Evolutionary conservation across 78 protist genomes (phyloP).

Genomic region (Dictyostelium intermedium): DNA sequence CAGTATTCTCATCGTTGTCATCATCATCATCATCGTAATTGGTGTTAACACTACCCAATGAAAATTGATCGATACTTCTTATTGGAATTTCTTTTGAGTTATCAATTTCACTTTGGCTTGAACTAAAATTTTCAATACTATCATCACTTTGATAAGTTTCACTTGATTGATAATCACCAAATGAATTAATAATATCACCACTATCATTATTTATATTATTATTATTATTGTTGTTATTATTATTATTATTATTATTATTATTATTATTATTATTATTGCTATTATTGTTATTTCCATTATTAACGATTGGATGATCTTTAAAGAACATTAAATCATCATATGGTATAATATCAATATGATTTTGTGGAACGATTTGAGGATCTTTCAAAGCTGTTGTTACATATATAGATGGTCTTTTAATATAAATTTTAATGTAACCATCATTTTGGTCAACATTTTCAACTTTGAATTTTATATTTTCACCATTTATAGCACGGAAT

Average conservation of each 20-base stretch:
- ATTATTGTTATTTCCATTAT: neutral
- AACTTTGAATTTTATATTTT: neutral
- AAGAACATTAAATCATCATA: neutral
- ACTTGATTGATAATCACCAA: neutral
- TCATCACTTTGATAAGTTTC: neutral
- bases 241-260: no score
- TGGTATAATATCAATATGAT: neutral
- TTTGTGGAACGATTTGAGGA: neutral
- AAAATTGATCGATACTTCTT: neutral
- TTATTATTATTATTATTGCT: no score
- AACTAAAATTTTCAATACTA: neutral
- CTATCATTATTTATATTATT: no score
- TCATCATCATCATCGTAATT: neutral
- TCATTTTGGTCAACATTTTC: neutral
- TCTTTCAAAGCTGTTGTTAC: neutral
- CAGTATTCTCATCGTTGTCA: neutral
- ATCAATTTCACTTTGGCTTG: neutral
- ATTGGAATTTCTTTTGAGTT: neutral
- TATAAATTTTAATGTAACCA: neutral
- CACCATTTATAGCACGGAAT: neutral
- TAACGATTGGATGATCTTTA: neutral
- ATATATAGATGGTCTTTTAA: neutral
- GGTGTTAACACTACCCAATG: neutral
- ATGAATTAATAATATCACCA: neutral
- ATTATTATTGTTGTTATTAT: no score